Conservation (phyloP, 2,329 filamentous ascomycete genomes). For the Neonectria magnoliae region DNA sequence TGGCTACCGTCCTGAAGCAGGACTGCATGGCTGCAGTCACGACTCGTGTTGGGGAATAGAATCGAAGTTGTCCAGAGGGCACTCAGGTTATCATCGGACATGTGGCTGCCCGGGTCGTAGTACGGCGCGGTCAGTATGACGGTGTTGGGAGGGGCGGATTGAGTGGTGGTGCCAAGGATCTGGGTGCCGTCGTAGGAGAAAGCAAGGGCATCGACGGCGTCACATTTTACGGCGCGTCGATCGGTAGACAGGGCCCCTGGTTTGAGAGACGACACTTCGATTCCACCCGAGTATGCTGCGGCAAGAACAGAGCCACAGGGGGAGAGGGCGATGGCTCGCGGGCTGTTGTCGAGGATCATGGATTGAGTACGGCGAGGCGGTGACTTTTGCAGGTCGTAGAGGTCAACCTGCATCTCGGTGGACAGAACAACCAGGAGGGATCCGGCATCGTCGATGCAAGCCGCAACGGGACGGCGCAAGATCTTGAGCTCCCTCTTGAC, state of each 20-base stretch:
- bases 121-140: slow-evolving; percentile 84
- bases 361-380: slow-evolving; percentile 78
- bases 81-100: slow-evolving; percentile 74
- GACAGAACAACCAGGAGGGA: slow-evolving; percentile 81
- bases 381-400: slow-evolving; percentile 76
- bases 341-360: slow-evolving; percentile 80
- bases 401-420: slow-evolving; percentile 82
- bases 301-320: slow-evolving; percentile 85
- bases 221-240: slow-evolving; percentile 80
- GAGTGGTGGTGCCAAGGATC: slow-evolving; percentile 77
- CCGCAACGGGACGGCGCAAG: slow-evolving; percentile 76
- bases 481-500: slow-evolving; percentile 85
- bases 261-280: slow-evolving; percentile 83
- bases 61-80: slow-evolving; percentile 88
- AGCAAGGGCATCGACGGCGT: slow-evolving; percentile 75
- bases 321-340: slow-evolving; percentile 81
- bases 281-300: slow-evolving; percentile 86
- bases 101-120: slow-evolving; percentile 75
- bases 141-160: slow-evolving; percentile 72
- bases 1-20: slow-evolving; percentile 69
- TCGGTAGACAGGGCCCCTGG: slow-evolving; percentile 71
- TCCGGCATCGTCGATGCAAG: slow-evolving; percentile 83
- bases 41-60: slow-evolving; percentile 82
- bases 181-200: slow-evolving; percentile 84
- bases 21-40: slow-evolving; percentile 80